phyloP scores from a whole-genome alignment of 208 protist species.

The Acanthamoeba triangularis region DNA sequence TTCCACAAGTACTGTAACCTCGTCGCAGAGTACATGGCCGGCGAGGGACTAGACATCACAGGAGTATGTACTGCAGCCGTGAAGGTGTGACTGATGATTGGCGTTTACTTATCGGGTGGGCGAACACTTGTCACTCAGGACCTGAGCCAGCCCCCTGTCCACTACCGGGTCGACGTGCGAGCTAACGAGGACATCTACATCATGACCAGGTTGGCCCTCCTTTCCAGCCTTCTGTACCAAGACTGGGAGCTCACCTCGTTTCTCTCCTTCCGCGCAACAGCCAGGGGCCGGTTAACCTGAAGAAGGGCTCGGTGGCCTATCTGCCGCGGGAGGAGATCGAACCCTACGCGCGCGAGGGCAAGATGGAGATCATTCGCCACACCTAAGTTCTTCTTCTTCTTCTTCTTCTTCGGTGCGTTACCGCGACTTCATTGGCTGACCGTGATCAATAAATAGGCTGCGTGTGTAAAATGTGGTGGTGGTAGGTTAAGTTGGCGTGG shows the following conservation, averaged over 20 bases:
- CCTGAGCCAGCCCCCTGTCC: constrained; percentile 1
- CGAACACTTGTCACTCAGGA: neutral
- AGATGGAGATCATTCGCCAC: constrained; percentile 51
- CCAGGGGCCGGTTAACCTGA: constrained; percentile 19
- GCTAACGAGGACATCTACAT: constrained; percentile 47
- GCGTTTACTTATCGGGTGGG: no score
- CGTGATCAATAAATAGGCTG: neutral
- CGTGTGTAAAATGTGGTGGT: neutral
- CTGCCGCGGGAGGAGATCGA: constrained; percentile 16
- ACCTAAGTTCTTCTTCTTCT: neutral
- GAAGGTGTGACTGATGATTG: neutral
- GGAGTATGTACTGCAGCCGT: neutral
- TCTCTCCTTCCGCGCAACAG: neutral
- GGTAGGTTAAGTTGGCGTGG: no score
- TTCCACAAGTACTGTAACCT: constrained; percentile 60
- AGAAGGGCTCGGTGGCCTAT: constrained; percentile 39
- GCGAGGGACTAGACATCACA: neutral
- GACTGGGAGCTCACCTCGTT: neutral
- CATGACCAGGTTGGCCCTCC: neutral
- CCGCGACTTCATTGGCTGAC: neutral
- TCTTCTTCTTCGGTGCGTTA: no score
- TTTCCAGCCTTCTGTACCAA: neutral
- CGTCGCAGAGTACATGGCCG: constrained; percentile 20
- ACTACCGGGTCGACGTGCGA: constrained; percentile 17
- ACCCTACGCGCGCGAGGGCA: constrained; percentile 23